These are phyloP conservation scores for Clohesyomyces aquaticus DNA, from an alignment of 495 filamentous ascomycete genomes.

Conservation along the genomic window DNA sequence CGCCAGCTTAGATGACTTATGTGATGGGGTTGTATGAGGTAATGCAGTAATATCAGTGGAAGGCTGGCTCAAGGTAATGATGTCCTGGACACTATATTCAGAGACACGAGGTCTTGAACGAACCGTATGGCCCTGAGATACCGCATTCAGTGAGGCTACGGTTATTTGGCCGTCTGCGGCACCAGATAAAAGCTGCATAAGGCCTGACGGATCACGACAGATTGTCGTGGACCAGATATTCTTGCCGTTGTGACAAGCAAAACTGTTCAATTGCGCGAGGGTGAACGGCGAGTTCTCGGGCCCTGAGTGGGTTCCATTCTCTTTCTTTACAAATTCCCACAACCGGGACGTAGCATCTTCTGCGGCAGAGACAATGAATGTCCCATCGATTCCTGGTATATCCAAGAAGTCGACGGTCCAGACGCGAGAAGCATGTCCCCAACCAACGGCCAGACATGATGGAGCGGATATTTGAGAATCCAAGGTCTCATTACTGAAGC, in stretches of 20 bases:
- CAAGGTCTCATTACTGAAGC: slow-evolving; percentile 24
- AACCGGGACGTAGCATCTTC: slow-evolving; percentile 75
- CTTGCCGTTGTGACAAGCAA: slow-evolving; percentile 75
- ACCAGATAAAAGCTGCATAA: slow-evolving; percentile 68
- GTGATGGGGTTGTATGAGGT: background rate
- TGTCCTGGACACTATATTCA: slow-evolving; percentile 21
- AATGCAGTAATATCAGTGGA: background rate
- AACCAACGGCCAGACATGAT: slow-evolving; percentile 65
- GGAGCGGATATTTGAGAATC: slow-evolving; percentile 39
- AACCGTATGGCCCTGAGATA: background rate
- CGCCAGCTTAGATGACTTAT: slow-evolving; percentile 21
- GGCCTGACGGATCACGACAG: slow-evolving; percentile 36
- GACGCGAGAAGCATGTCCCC: slow-evolving; percentile 87
- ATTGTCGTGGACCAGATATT: slow-evolving; percentile 83
- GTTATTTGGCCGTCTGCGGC: slow-evolving; percentile 73
- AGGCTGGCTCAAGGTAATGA: background rate
- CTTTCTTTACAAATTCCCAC: slow-evolving; percentile 61
- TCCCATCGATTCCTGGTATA: slow-evolving; percentile 9
- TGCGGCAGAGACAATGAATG: slow-evolving; percentile 61
- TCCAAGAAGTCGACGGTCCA: slow-evolving; percentile 76
- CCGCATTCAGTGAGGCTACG: background rate
- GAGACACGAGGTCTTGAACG: background rate
- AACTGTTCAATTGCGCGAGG: slow-evolving; percentile 57
- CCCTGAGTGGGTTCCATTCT: background rate
- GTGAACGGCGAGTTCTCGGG: slow-evolving; percentile 27